Conservation (phyloP, 345 rosid species). For the Anacardium occidentale region DNA sequence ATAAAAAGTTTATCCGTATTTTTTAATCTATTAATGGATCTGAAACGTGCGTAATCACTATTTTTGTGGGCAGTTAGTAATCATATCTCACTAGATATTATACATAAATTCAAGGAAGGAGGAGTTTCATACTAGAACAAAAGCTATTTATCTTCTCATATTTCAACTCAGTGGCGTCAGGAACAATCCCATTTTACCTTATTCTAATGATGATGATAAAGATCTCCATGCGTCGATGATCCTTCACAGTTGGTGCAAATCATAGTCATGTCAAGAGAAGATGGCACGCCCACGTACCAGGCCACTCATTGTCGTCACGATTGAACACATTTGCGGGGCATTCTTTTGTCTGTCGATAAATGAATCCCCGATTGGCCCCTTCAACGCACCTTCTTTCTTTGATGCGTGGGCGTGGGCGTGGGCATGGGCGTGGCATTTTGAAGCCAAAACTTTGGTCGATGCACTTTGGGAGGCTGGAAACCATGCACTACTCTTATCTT, state of each 20-base stretch:
- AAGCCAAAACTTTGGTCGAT: constrained; percentile 22
- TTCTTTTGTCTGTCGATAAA: constrained; percentile 9
- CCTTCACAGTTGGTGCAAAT: constrained; percentile 26
- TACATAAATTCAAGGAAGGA: no score
- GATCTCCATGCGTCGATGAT: not conserved
- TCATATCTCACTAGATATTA: no score
- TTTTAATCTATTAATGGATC: no score
- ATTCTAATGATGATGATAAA: not conserved
- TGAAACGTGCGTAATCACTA: no score
- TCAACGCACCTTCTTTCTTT: not conserved
- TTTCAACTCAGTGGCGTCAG: constrained; percentile 6
- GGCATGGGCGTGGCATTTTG: constrained; percentile 4
- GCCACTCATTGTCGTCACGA: constrained; percentile 12
- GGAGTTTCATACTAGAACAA: no score
- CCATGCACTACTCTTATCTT: constrained; percentile 15
- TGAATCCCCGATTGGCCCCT: constrained; percentile 21
- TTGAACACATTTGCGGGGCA: constrained; percentile 11
- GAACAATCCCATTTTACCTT: not conserved
- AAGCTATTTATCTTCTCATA: not conserved
- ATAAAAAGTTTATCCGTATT: no score
- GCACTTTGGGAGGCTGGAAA: constrained; percentile 32
- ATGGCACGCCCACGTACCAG: constrained; percentile 1
- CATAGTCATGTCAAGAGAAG: constrained; percentile 20
- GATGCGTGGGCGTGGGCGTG: not conserved
- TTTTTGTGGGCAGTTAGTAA: no score